phyloP scores from a whole-genome alignment of 2,329 filamentous ascomycete genomes.

The Gaeumannomyces tritici region DNA sequence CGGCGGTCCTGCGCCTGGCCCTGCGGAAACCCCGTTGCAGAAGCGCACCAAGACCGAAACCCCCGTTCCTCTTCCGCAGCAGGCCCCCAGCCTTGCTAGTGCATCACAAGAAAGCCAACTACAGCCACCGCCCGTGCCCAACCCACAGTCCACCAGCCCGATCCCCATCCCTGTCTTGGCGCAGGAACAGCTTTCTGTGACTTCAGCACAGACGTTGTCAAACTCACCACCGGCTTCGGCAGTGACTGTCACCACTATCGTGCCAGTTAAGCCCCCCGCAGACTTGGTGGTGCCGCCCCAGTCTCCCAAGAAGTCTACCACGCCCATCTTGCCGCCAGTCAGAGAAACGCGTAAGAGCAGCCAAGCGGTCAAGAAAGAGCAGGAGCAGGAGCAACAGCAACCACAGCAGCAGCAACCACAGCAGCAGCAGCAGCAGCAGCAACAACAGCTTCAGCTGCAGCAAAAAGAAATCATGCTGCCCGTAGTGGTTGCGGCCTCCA shows the following conservation, averaged over 20 bases:
- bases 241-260: slow-evolving; percentile 12
- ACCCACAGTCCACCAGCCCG: slow-evolving; percentile 17
- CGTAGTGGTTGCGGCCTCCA: background rate
- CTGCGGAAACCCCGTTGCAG: slow-evolving; percentile 10
- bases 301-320: slow-evolving; percentile 21
- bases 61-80: slow-evolving; percentile 24
- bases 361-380: slow-evolving; percentile 15
- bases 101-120: slow-evolving; percentile 14
- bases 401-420: slow-evolving; percentile 4
- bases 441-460: slow-evolving; percentile 8
- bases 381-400: background rate
- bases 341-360: slow-evolving; percentile 20
- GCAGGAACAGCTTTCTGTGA: slow-evolving; percentile 16
- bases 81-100: slow-evolving; percentile 3
- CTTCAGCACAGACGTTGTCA: background rate
- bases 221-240: slow-evolving; percentile 9
- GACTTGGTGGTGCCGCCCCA: slow-evolving; percentile 18
- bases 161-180: slow-evolving; percentile 20
- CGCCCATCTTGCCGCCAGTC: slow-evolving; percentile 22
- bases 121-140: slow-evolving; percentile 8
- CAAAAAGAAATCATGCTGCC: slow-evolving; percentile 6
- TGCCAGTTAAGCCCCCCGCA: slow-evolving; percentile 18
- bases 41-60: slow-evolving; percentile 28
- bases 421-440: background rate
- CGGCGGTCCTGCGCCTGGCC: slow-evolving; percentile 5